Evolutionary conservation across 164 flowering plant genomes (phyloP).

Genomic region (Tinospora cordifolia): DNA sequence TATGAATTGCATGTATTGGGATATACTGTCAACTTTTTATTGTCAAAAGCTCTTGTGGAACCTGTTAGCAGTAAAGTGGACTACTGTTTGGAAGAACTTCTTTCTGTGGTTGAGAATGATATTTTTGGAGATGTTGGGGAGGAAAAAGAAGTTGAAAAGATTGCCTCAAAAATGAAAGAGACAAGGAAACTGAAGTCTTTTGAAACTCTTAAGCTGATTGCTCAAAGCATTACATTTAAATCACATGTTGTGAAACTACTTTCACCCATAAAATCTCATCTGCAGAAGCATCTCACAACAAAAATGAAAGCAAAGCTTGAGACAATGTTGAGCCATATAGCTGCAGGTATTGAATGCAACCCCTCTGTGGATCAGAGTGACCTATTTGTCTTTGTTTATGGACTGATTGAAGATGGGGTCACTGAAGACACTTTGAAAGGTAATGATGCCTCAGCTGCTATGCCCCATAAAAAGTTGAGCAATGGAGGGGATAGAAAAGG

Average conservation of each 20-base stretch:
- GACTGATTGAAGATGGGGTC: slow-evolving; percentile 59
- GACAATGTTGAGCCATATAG: slow-evolving; percentile 60
- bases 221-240: slow-evolving; percentile 65
- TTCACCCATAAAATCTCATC: slow-evolving; percentile 48
- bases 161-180: slow-evolving; percentile 97
- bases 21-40: slow-evolving; percentile 61
- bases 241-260: slow-evolving; percentile 63
- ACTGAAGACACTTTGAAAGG: slow-evolving; percentile 29
- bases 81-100: slow-evolving; percentile 70
- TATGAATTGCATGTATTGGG: slow-evolving; percentile 89
- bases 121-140: slow-evolving; percentile 88
- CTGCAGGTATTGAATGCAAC: slow-evolving; percentile 70
- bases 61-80: slow-evolving; percentile 54
- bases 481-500: slow-evolving; percentile 9
- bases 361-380: slow-evolving; percentile 64
- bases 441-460: slow-evolving; percentile 12
- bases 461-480: slow-evolving; percentile 4
- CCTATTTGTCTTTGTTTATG: slow-evolving; percentile 59
- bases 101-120: slow-evolving; percentile 65
- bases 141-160: slow-evolving; percentile 90
- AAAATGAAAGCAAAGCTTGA: slow-evolving; percentile 61
- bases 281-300: slow-evolving; percentile 60
- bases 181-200: slow-evolving; percentile 69
- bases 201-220: slow-evolving; percentile 64
- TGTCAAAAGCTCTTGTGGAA: slow-evolving; percentile 39